A percentile compares a stretch with the other conserved stretches of the same genome.
These are phyloP conservation scores for Dryas drummondii DNA, from an alignment of 306 rosid species.

Conservation along the genomic window DNA sequence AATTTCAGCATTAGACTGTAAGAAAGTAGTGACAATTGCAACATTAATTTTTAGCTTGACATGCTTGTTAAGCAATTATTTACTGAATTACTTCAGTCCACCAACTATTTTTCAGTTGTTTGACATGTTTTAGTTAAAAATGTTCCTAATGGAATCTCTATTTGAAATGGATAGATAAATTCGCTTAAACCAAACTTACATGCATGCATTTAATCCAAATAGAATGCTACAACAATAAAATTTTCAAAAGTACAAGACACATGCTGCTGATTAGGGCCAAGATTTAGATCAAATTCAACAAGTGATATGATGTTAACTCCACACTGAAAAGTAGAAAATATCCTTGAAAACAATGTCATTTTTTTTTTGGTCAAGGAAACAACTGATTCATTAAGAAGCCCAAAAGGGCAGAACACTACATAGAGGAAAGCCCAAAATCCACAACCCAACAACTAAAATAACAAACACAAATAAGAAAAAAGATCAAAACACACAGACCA, in stretches of 20 bases:
- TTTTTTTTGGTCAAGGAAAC: too few relatives aligned
- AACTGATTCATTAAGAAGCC: too few relatives aligned
- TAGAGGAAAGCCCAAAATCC: too few relatives aligned
- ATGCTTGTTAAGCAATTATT: neutral
- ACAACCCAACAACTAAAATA: too few relatives aligned
- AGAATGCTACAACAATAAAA: neutral
- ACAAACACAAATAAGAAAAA: too few relatives aligned
- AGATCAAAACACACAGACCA: too few relatives aligned
- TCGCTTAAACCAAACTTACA: neutral
- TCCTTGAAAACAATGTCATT: neutral
- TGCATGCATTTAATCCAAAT: neutral
- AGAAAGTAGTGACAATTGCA: neutral
- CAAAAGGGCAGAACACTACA: too few relatives aligned
- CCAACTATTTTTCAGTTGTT: neutral
- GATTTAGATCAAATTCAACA: neutral
- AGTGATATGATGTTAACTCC: neutral
- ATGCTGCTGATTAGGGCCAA: neutral
- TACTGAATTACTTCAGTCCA: neutral
- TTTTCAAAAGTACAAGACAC: neutral
- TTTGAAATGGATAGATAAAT: too few relatives aligned
- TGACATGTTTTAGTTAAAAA: neutral
- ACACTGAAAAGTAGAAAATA: neutral
- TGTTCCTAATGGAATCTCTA: neutral
- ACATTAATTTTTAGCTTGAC: neutral
- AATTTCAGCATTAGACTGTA: conserved; percentile 4